phyloP scores from a whole-genome alignment of 441 rosid species.

The Lepidium campestre region DNA sequence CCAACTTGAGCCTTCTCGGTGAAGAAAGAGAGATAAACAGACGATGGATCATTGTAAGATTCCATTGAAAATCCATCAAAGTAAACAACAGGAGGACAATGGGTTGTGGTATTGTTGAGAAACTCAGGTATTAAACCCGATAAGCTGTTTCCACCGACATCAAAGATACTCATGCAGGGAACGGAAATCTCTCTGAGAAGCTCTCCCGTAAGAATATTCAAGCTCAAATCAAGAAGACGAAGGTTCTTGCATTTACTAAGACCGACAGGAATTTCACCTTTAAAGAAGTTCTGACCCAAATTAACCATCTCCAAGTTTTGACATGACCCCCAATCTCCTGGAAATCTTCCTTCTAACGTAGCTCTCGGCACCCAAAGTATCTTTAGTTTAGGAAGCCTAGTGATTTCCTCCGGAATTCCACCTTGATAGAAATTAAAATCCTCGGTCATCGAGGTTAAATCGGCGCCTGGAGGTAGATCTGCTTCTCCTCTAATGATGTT shows the following conservation, averaged over 20 bases:
- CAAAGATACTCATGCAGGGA: constrained; percentile 52
- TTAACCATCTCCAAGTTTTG: constrained; percentile 50
- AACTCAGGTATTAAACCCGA: constrained; percentile 46
- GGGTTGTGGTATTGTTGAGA: constrained; percentile 18
- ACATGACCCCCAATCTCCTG: constrained; percentile 42
- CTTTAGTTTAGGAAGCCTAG: constrained; percentile 41
- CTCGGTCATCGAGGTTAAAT: constrained; percentile 11
- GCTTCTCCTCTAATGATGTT: constrained; percentile 20
- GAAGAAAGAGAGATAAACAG: constrained; percentile 38
- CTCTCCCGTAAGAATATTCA: constrained; percentile 41
- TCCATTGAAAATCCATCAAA: constrained; percentile 14
- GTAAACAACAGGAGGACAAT: constrained; percentile 30
- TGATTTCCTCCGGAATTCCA: constrained; percentile 35
- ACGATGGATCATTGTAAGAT: constrained; percentile 31
- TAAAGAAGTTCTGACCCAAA: constrained; percentile 44
- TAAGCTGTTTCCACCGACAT: constrained; percentile 44
- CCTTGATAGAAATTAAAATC: constrained; percentile 43
- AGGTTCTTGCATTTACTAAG: constrained; percentile 44
- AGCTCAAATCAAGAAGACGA: constrained; percentile 54
- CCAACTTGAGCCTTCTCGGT: constrained; percentile 31
- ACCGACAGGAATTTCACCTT: constrained; percentile 34
- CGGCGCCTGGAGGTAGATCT: constrained; percentile 17
- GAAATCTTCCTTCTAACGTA: constrained; percentile 42
- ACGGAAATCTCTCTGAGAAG: constrained; percentile 35
- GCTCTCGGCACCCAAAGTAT: constrained; percentile 53